Conservation (phyloP, 2,329 filamentous ascomycete species). For the Microsporum audouinii region DNA sequence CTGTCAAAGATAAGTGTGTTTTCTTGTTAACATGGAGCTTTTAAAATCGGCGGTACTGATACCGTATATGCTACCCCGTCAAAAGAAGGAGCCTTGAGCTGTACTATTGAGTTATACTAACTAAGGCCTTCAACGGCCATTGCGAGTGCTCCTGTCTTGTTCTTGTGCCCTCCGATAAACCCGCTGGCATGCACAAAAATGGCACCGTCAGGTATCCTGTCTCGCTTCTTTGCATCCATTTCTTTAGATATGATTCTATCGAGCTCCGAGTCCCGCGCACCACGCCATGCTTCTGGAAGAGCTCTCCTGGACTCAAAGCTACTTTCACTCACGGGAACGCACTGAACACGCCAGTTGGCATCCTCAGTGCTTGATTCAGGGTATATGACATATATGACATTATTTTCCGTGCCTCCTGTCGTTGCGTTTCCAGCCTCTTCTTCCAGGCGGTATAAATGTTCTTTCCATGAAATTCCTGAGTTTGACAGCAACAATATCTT, state of each 20-base stretch:
- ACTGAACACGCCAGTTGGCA: conserved; percentile 86
- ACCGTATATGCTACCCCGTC: background rate
- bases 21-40: background rate
- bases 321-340: conserved; percentile 71
- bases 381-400: conserved; percentile 77
- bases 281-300: conserved; percentile 82
- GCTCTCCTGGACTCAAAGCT: conserved; percentile 89
- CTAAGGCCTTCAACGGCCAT: conserved; percentile 53
- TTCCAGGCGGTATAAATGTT: conserved; percentile 86
- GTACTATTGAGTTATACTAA: background rate
- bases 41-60: background rate
- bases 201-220: conserved; percentile 43
- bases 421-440: conserved; percentile 35
- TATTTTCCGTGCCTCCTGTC: background rate
- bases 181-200: conserved; percentile 91
- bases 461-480: conserved; percentile 78
- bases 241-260: conserved; percentile 45
- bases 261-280: conserved; percentile 74
- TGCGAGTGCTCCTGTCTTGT: conserved; percentile 70
- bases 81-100: background rate
- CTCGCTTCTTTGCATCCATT: conserved; percentile 28
- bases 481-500: conserved; percentile 72
- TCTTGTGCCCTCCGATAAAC: conserved; percentile 93
- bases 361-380: conserved; percentile 65
- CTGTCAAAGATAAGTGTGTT: background rate